Conservation (phyloP, 208 protist species). For the Crithidia bombi region DNA sequence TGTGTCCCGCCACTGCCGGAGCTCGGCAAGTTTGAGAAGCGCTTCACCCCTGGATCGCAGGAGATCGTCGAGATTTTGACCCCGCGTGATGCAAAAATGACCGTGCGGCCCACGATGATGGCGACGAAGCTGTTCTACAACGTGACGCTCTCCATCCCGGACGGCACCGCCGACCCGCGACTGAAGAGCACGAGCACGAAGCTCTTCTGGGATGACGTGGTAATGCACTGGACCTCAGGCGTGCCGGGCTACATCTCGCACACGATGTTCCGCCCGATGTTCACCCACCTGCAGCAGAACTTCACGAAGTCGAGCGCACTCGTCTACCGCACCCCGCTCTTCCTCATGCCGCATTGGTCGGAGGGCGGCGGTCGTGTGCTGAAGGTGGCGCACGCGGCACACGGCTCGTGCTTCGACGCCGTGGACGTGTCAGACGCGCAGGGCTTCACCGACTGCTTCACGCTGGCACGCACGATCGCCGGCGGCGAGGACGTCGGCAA, state of each 20-base stretch:
- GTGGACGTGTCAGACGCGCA: conserved; percentile 90
- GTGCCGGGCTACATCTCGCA: conserved; percentile 91
- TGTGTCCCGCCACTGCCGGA: conserved; percentile 89
- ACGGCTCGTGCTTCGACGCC: conserved; percentile 88
- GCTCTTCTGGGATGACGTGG: conserved; percentile 92
- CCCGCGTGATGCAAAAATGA: conserved; percentile 90
- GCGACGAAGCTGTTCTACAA: conserved; percentile 93
- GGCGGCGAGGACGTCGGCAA: conserved; percentile 70
- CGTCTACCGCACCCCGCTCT: conserved; percentile 86
- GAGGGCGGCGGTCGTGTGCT: conserved; percentile 87
- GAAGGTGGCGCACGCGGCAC: conserved; percentile 87
- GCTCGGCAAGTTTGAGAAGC: conserved; percentile 84
- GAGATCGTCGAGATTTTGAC: conserved; percentile 92
- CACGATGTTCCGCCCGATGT: conserved; percentile 92
- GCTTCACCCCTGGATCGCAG: conserved; percentile 91
- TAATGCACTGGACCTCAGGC: conserved; percentile 88
- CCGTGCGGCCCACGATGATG: conserved; percentile 92
- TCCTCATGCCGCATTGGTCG: conserved; percentile 89
- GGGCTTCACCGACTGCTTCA: conserved; percentile 92
- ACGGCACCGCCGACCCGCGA: conserved; percentile 77
- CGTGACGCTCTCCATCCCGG: conserved; percentile 88
- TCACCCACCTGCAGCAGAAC: conserved; percentile 92
- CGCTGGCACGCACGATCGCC: conserved; percentile 77
- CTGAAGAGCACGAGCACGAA: conserved; percentile 86
- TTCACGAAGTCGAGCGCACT: conserved; percentile 81